phyloP scores from a whole-genome alignment of 306 rosid species.

The Coriaria nepalensis region DNA sequence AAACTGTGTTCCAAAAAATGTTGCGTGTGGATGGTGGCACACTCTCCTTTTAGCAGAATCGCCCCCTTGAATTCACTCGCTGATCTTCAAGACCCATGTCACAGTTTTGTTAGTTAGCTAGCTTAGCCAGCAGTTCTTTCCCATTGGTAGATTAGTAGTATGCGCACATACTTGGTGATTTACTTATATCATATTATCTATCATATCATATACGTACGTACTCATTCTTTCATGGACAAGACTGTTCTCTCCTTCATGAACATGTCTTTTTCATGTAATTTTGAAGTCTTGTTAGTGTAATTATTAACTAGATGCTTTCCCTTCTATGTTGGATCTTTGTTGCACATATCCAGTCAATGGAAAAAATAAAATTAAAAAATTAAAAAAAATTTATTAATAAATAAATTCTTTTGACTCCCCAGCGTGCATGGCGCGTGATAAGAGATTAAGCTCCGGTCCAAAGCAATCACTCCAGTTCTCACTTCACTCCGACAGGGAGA shows the following conservation, averaged over 20 bases:
- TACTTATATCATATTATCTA: conserved; percentile 13
- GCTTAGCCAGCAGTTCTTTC: conserved; percentile 10
- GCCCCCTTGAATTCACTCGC: conserved; percentile 41
- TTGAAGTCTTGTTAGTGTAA: too few species aligned
- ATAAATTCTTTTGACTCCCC: too few species aligned
- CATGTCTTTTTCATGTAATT: too few species aligned
- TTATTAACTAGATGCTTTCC: too few species aligned
- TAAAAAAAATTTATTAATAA: too few species aligned
- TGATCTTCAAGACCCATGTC: conserved; percentile 14
- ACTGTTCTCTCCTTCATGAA: too few species aligned
- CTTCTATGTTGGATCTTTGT: neutral
- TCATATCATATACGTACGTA: conserved; percentile 4
- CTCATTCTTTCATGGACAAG: conserved; percentile 10
- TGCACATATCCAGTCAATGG: neutral
- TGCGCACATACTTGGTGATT: conserved; percentile 40
- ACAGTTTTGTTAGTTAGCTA: conserved; percentile 84
- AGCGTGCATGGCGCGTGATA: too few species aligned
- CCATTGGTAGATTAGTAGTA: conserved; percentile 17
- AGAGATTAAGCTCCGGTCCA: too few species aligned
- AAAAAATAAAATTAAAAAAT: too few species aligned
- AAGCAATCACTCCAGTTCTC: too few species aligned
- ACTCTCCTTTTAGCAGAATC: conserved; percentile 74
- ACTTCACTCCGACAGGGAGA: too few species aligned
- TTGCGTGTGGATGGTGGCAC: conserved; percentile 99
- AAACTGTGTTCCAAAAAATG: conserved; percentile 46